Percentiles rank a stretch among this genome's conserved stretches.
Evolutionary conservation across 2,329 filamentous ascomycete genomes (phyloP).

Genomic region (Fusarium piperis): DNA sequence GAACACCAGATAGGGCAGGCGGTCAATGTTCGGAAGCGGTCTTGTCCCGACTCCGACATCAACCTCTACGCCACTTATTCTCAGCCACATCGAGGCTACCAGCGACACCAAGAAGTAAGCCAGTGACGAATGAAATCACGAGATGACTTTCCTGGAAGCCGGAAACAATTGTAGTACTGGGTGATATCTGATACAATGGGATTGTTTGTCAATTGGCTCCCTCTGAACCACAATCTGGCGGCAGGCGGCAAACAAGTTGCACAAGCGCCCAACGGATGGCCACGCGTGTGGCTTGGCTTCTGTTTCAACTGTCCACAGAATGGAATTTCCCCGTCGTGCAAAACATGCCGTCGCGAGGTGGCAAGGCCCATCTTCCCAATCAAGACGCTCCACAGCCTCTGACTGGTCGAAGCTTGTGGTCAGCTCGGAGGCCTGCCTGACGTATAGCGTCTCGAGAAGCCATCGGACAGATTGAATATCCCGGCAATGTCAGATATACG

Average conservation of each 20-base stretch:
- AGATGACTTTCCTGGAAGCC: background rate
- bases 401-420: conserved; percentile 27
- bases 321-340: conserved; percentile 7
- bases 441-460: conserved; percentile 29
- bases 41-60: conserved; percentile 21
- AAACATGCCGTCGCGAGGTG: conserved; percentile 17
- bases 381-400: conserved; percentile 27
- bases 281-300: conserved; percentile 4
- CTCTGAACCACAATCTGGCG: background rate
- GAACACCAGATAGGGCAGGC: conserved; percentile 30
- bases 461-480: conserved; percentile 2
- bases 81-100: background rate
- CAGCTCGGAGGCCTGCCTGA: conserved; percentile 18
- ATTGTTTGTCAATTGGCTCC: background rate
- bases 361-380: conserved; percentile 25
- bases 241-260: background rate
- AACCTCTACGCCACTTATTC: background rate
- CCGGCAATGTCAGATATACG: conserved; percentile 19
- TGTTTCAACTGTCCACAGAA: conserved; percentile 30
- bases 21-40: conserved; percentile 27
- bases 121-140: background rate
- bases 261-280: background rate
- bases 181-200: background rate
- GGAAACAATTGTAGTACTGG: background rate
- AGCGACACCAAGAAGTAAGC: background rate